phyloP scores from a whole-genome alignment of 2,329 filamentous ascomycete genomes.

The Aspergillus japonicus region DNA sequence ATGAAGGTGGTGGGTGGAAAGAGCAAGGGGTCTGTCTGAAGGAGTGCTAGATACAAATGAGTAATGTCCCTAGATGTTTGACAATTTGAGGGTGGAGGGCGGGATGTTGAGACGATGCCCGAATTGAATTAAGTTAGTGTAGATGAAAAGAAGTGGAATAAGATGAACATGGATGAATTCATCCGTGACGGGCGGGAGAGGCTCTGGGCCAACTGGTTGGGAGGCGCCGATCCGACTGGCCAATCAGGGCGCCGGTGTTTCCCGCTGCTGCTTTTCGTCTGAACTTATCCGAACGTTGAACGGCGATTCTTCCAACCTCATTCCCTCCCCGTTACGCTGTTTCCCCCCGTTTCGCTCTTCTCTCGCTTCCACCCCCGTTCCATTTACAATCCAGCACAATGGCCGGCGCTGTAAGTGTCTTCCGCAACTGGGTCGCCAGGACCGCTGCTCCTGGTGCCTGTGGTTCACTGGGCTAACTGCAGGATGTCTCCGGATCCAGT shows the following conservation, averaged over 20 bases:
- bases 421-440: slow-evolving; percentile 19
- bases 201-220: slow-evolving; percentile 6
- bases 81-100: no score
- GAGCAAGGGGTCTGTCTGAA: no score
- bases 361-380: slow-evolving; percentile 23
- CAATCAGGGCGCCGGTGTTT: slow-evolving; percentile 43
- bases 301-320: slow-evolving; percentile 31
- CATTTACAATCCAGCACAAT: slow-evolving; percentile 48
- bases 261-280: slow-evolving; percentile 37
- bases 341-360: slow-evolving; percentile 19
- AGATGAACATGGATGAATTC: background rate
- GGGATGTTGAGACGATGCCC: no score
- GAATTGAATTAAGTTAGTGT: no score
- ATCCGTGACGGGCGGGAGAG: slow-evolving; percentile 25
- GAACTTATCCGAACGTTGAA: slow-evolving; percentile 12
- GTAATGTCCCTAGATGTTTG: no score
- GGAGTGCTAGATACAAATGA: no score
- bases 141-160: no score
- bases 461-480: slow-evolving; percentile 31
- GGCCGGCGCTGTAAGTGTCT: slow-evolving; percentile 53
- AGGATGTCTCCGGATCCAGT: slow-evolving; percentile 37
- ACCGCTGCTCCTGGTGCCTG: slow-evolving; percentile 22
- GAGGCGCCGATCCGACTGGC: slow-evolving; percentile 19
- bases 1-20: no score
- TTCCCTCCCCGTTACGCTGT: slow-evolving; percentile 16